These are phyloP conservation scores for Gelatoporia subvermispora DNA, from an alignment of 768 basidiomycete genomes.

Conservation along the genomic window DNA sequence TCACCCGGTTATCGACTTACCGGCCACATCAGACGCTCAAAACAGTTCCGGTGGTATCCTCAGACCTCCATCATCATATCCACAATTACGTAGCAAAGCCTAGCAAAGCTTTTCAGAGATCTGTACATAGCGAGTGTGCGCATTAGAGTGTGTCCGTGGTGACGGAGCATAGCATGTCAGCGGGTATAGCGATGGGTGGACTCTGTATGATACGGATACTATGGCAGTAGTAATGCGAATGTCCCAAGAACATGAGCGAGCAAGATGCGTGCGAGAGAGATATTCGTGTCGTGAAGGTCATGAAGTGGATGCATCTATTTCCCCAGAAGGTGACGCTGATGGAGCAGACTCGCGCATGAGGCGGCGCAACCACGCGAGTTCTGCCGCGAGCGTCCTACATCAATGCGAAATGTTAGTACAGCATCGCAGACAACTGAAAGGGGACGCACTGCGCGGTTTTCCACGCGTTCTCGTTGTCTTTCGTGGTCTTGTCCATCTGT, in stretches of 20 bases:
- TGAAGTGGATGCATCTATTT: conserved; percentile 5
- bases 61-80: too few relatives aligned
- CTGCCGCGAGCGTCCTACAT: conserved; percentile 50
- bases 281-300: background rate
- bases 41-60: too few relatives aligned
- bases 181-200: background rate
- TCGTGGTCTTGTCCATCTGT: conserved; percentile 48
- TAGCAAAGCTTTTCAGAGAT: too few relatives aligned
- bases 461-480: conserved; percentile 51
- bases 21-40: too few relatives aligned
- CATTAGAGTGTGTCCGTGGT: background rate
- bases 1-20: too few relatives aligned
- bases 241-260: too few relatives aligned
- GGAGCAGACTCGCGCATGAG: conserved; percentile 65
- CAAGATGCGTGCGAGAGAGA: background rate
- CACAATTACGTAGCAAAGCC: too few relatives aligned
- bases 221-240: background rate
- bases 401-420: conserved; percentile 28
- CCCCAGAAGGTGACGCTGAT: conserved; percentile 14
- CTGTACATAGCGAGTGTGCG: too few relatives aligned
- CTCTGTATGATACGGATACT: background rate
- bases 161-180: background rate
- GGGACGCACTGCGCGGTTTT: conserved; percentile 57
- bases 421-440: background rate
- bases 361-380: conserved; percentile 64